Base-by-base conservation (phyloP, 805 yeast species). In the Candida qinlingensis region DNA sequence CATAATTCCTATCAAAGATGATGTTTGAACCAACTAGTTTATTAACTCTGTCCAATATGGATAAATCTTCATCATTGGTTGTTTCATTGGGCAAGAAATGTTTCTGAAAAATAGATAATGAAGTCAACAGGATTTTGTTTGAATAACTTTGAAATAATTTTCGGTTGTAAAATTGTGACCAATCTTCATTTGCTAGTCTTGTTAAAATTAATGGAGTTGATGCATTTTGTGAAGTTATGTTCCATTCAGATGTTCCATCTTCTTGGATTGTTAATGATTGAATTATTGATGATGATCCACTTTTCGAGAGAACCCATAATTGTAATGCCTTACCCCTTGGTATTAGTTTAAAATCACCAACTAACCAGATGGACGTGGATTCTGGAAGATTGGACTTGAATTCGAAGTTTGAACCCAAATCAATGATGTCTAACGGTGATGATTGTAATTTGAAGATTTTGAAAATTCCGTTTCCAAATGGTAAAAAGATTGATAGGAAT, bases 301-400 rank as follows among this genome's bases (percentile, higher is more conserved):
- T 79, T 58, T 83, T 84, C 87, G 87, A 81, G 34, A 83, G 65
- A 1, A 72, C 68, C 60, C 73, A 65, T 3, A 77, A 52, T 39
- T 67, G 65, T 25, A 73, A 47, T 36, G 53, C 47, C 4, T 44
- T 39, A 1, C 49, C 45, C 6, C 41, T 40, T 2, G 47, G n/a
- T 26, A 55, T 48, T 28, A 77, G 54, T 48, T 65, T 60, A 53
- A 70, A 72, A 53, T 78, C 82, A 49, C 74, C 72, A 40, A 78
- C 65, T 37, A 71, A 64, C 83, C 83, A 79, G 19, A 71, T 62
- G 1, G 74, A 62, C 31, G 59, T 65, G 4, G 61, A 53, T 40
- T 66, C 67, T 5, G 74, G 73, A n/a, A 67, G 47, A 2, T 43
- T 45, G 2, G 68, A 64, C 1, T 47, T 49, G 26, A 67, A 55